phyloP scores from a whole-genome alignment of 1,139 yeast genomes.

The Eremothecium coryli region DNA sequence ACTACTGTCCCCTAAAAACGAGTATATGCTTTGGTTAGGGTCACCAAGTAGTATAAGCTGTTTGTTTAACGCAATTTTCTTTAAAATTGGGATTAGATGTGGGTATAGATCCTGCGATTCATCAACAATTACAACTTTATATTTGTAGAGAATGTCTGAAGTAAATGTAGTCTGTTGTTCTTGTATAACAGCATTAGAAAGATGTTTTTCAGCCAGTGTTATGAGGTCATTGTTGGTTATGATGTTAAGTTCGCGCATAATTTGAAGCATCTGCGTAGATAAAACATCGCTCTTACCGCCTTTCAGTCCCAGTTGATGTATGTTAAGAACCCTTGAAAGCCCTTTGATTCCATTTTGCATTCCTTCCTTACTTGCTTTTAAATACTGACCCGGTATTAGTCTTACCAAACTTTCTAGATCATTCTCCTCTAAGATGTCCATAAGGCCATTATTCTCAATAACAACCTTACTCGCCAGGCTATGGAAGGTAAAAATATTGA shows the following conservation, averaged over 20 bases:
- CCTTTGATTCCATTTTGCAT: neutral
- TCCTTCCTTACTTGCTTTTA: slow-evolving; percentile 11
- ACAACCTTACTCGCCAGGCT: slow-evolving; percentile 46
- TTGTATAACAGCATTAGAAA: slow-evolving; percentile 3
- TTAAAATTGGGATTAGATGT: slow-evolving; percentile 40
- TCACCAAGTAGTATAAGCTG: slow-evolving; percentile 69
- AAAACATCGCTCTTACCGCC: slow-evolving; percentile 10
- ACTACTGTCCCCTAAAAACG: slow-evolving; percentile 46
- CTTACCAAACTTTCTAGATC: slow-evolving; percentile 41
- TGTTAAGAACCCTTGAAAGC: slow-evolving; percentile 19
- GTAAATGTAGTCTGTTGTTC: slow-evolving; percentile 11
- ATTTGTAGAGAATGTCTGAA: slow-evolving; percentile 15
- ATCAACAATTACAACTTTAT: slow-evolving; percentile 48
- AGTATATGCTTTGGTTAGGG: slow-evolving; percentile 62
- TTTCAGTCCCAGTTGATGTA: slow-evolving; percentile 32
- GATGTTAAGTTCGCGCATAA: slow-evolving; percentile 32
- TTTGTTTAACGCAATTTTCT: slow-evolving; percentile 32
- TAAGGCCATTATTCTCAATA: slow-evolving; percentile 33
- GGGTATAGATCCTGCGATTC: slow-evolving; percentile 68
- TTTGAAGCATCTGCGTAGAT: slow-evolving; percentile 19
- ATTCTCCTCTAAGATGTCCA: slow-evolving; percentile 40
- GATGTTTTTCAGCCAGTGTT: slow-evolving; percentile 23
- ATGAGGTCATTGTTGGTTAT: slow-evolving; percentile 38
- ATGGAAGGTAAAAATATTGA: slow-evolving; percentile 54
- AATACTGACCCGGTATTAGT: slow-evolving; percentile 21